Evolutionary conservation across 2,329 filamentous ascomycete genomes (phyloP).

Genomic region (Tothia fuscella): DNA sequence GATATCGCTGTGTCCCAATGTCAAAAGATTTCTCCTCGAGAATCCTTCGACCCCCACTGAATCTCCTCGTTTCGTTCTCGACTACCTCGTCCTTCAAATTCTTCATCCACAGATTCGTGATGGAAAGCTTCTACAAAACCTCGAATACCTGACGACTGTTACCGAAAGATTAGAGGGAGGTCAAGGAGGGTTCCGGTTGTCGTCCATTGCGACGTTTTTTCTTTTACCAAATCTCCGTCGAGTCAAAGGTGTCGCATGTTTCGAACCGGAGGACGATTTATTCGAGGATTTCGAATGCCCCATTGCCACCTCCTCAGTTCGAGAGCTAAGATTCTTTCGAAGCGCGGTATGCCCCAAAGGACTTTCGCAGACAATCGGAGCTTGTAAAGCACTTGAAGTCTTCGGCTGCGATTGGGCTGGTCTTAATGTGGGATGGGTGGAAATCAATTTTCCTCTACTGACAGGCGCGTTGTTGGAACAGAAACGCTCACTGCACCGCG

Average conservation of each 20-base stretch:
- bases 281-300: constrained; percentile 11
- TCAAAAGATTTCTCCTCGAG: constrained; percentile 5
- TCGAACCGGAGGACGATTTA: constrained; percentile 10
- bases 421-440: constrained; percentile 9
- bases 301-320: constrained; percentile 2
- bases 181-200: constrained; percentile 9
- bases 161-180: constrained; percentile 8
- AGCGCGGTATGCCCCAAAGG: constrained; percentile 7
- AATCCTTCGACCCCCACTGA: constrained; percentile 2
- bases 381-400: constrained; percentile 1
- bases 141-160: constrained; percentile 4
- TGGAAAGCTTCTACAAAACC: constrained; percentile 3
- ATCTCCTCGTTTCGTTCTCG: constrained; percentile 6
- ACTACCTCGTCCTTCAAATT: constrained; percentile 9
- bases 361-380: constrained; percentile 3
- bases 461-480: neutral
- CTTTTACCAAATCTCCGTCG: constrained; percentile 3
- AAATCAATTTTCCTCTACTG: constrained; percentile 11
- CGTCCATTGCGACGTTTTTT: constrained; percentile 9
- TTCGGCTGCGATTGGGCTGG: constrained; percentile 11
- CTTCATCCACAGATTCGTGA: constrained; percentile 1
- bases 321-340: constrained; percentile 6
- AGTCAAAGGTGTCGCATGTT: constrained; percentile 7
- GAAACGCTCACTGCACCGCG: constrained; percentile 1
- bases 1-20: neutral